Evolutionary conservation across 768 basidiomycete species (phyloP).

Genomic region (Tulasnella sp.): DNA sequence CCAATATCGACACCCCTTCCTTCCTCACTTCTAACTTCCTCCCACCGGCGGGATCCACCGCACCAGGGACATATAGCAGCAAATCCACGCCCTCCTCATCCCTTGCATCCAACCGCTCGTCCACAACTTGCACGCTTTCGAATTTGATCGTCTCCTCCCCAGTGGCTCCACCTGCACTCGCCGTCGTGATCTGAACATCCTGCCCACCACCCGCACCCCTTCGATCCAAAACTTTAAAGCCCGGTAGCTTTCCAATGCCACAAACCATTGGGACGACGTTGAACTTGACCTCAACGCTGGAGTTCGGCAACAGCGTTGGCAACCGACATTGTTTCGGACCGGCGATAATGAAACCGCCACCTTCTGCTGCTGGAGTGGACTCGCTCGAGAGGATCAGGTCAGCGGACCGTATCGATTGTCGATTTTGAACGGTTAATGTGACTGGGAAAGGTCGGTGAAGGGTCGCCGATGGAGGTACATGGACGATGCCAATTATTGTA

Average conservation of each 20-base stretch:
- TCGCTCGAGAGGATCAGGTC: slow-evolving; percentile 65
- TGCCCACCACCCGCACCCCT: background rate
- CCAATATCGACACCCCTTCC: slow-evolving; percentile 2
- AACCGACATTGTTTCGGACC: slow-evolving; percentile 58
- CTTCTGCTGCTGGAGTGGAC: slow-evolving; percentile 38
- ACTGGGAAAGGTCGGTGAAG: slow-evolving; percentile 53
- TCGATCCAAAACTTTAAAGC: slow-evolving; percentile 37
- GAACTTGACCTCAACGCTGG: slow-evolving; percentile 56
- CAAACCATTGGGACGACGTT: slow-evolving; percentile 63
- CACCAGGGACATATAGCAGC: background rate
- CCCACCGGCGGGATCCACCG: background rate
- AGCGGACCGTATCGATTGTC: slow-evolving; percentile 49
- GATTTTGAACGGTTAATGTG: slow-evolving; percentile 51
- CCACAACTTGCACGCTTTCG: slow-evolving; percentile 20
- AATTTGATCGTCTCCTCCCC: slow-evolving; percentile 13
- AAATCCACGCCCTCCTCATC: slow-evolving; percentile 9
- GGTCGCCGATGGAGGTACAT: slow-evolving; percentile 47
- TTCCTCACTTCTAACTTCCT: background rate
- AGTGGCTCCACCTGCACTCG: background rate
- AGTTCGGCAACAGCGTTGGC: slow-evolving; percentile 61
- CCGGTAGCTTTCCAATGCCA: slow-evolving; percentile 51
- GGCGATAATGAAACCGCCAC: slow-evolving; percentile 52
- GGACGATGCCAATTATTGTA: slow-evolving; percentile 52
- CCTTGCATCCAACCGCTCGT: slow-evolving; percentile 19
- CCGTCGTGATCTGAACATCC: background rate